Evolutionary conservation across 2,329 filamentous ascomycete species (phyloP), one percentile per base, ranked within the genome.

Genomic region (Arthroderma sp.): DNA sequence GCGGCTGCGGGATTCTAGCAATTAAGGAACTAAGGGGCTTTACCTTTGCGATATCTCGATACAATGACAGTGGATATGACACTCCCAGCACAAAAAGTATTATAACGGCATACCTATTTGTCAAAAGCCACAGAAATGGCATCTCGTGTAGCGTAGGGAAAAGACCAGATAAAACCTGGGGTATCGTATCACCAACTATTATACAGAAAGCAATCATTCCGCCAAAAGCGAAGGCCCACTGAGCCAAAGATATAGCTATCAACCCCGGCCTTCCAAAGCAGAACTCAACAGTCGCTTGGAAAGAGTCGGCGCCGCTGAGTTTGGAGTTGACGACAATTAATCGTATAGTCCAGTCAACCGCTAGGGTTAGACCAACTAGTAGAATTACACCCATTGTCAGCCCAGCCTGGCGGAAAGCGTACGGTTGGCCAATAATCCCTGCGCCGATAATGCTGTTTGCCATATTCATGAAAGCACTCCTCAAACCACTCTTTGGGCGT

Each of bases 151-250:
- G 61, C 2, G 76, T 77, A 0, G 91, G 88, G 69, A 89, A 94
- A 4, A 95, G 64, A 4, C 88, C 85, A 40, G 73, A 68, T 56
- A 96, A 63, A 40, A 98, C 91, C 61, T 88, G 85, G 3, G 91
- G 91, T 58, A 98, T 95, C 1, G 85, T 88, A 62, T 98, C 91
- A 48, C 91, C 91, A 6, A 98, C 84, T 57, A 98, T 95, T 57
- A 98, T 87, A 53, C 88, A 91, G 63, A 96, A 98, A 9, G 91
- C 91, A 45, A 98, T 79, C 91, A 98, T 98, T 52, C 91, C 91
- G 46, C 91, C 91, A 69, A 96, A 98, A 2, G 91, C 91, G 72
- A 98, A 98, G 29, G 86, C 82, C 89, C 89, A 98, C 69, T 98
- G 91, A 41, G 91, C 91, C 49, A 96, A 57, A 4, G 78, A 81